These are phyloP conservation scores for Talaromyces sp. DNA, from an alignment of 2,329 filamentous ascomycete genomes.

Conservation along the genomic window DNA sequence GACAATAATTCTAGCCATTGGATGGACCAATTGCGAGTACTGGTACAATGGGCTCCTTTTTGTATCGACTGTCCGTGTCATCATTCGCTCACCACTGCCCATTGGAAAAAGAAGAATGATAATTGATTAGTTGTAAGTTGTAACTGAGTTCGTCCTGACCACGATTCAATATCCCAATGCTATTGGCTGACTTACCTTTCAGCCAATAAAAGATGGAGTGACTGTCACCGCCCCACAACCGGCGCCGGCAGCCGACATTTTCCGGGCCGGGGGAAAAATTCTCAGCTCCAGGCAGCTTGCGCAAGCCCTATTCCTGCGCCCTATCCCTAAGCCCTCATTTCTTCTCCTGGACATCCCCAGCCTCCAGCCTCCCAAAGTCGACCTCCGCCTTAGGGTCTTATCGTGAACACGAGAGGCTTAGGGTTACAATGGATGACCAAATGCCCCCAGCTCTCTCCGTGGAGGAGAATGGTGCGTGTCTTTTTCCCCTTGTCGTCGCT, in stretches of 20 bases:
- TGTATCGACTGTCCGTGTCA: neutral
- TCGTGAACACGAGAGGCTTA: slow-evolving; percentile 28
- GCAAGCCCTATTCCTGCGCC: slow-evolving; percentile 41
- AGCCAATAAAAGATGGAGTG: neutral
- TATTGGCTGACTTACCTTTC: neutral
- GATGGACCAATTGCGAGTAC: neutral
- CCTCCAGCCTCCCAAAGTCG: slow-evolving; percentile 13
- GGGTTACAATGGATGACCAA: slow-evolving; percentile 25
- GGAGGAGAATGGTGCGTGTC: slow-evolving; percentile 29
- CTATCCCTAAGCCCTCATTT: slow-evolving; percentile 47
- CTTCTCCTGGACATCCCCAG: slow-evolving; percentile 36
- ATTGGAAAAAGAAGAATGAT: neutral
- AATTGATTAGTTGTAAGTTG: neutral
- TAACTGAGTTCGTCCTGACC: neutral
- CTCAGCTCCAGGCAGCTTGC: slow-evolving; percentile 8
- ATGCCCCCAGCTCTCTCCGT: slow-evolving; percentile 24
- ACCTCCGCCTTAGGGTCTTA: slow-evolving; percentile 28
- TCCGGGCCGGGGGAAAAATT: slow-evolving; percentile 9
- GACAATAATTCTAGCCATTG: neutral
- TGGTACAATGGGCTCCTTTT: neutral
- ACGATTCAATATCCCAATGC: neutral
- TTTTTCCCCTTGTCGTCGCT: neutral
- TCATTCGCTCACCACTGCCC: neutral
- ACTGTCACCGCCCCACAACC: neutral
- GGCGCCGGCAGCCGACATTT: neutral